These are phyloP conservation scores for Geranomyces variabilis DNA, from an alignment of 192 early-diverging fungal genomes.

Conservation along the genomic window DNA sequence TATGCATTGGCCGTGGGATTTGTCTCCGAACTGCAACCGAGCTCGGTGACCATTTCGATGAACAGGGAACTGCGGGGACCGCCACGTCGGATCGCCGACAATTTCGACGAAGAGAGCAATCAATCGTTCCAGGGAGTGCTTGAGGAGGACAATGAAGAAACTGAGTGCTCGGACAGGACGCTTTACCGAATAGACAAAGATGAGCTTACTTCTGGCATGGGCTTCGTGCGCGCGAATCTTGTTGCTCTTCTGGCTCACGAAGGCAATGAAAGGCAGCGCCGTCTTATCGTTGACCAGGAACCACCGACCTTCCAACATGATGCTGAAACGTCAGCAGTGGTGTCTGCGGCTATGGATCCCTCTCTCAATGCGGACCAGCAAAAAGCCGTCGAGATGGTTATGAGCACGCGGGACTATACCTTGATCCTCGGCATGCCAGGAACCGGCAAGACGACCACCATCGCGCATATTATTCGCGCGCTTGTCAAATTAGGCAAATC, in stretches of 20 bases:
- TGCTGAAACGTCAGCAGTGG: background rate
- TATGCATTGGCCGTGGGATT: slow-evolving; percentile 79
- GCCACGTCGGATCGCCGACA: slow-evolving; percentile 49
- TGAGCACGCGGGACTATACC: slow-evolving; percentile 82
- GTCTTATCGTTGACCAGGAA: slow-evolving; percentile 79
- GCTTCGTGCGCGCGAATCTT: slow-evolving; percentile 73
- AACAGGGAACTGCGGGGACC: slow-evolving; percentile 70
- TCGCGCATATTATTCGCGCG: slow-evolving; percentile 72
- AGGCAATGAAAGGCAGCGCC: slow-evolving; percentile 59
- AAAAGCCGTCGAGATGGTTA: slow-evolving; percentile 69
- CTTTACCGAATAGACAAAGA: slow-evolving; percentile 84
- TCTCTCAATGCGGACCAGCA: slow-evolving; percentile 75
- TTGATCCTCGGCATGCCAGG: slow-evolving; percentile 96
- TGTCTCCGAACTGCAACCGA: slow-evolving; percentile 57
- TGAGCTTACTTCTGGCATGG: slow-evolving; percentile 71
- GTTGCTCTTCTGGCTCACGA: slow-evolving; percentile 66
- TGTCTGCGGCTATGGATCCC: background rate
- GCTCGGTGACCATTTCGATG: slow-evolving; percentile 57
- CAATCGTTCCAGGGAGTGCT: slow-evolving; percentile 61
- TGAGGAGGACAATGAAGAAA: slow-evolving; percentile 26
- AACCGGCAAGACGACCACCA: slow-evolving; percentile 93
- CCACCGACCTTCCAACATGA: slow-evolving; percentile 62
- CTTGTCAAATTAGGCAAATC: slow-evolving; percentile 71
- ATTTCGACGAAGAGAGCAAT: slow-evolving; percentile 59
- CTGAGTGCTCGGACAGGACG: slow-evolving; percentile 39